Conservation (phyloP, 2,329 filamentous ascomycete genomes). For the Phaeosphaeriaceae sp. region DNA sequence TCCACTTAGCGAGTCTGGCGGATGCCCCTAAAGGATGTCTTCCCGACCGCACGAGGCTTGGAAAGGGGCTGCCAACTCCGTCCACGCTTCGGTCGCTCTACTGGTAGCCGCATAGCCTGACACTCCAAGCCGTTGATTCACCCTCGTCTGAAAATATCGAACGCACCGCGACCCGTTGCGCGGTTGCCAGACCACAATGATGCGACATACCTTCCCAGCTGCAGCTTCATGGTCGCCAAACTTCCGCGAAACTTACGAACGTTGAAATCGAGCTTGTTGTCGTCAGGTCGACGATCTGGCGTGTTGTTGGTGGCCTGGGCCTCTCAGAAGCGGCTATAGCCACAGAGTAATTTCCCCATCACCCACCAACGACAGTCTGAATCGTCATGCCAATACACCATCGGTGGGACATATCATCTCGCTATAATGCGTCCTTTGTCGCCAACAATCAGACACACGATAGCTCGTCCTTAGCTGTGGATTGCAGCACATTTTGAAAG, state of each 20-base stretch:
- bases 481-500: slow-evolving; percentile 15
- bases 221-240: background rate
- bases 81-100: background rate
- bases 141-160: background rate
- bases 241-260: background rate
- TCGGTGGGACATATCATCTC: slow-evolving; percentile 28
- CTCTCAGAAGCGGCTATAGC: slow-evolving; percentile 25
- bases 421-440: slow-evolving; percentile 12
- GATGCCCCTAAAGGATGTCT: slow-evolving; percentile 29
- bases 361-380: slow-evolving; percentile 30
- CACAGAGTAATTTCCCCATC: slow-evolving; percentile 41
- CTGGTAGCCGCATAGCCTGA: background rate
- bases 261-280: background rate
- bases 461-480: slow-evolving; percentile 16
- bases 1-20: slow-evolving; percentile 34
- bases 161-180: background rate
- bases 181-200: background rate
- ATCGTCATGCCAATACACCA: slow-evolving; percentile 32
- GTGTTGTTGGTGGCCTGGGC: slow-evolving; percentile 15
- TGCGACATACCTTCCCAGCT: background rate
- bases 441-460: slow-evolving; percentile 12
- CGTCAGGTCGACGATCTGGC: background rate
- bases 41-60: slow-evolving; percentile 23
- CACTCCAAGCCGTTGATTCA: background rate
- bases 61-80: slow-evolving; percentile 30